phyloP scores from a whole-genome alignment of 345 rosid species.

The Eucalyptus erythrocorys region DNA sequence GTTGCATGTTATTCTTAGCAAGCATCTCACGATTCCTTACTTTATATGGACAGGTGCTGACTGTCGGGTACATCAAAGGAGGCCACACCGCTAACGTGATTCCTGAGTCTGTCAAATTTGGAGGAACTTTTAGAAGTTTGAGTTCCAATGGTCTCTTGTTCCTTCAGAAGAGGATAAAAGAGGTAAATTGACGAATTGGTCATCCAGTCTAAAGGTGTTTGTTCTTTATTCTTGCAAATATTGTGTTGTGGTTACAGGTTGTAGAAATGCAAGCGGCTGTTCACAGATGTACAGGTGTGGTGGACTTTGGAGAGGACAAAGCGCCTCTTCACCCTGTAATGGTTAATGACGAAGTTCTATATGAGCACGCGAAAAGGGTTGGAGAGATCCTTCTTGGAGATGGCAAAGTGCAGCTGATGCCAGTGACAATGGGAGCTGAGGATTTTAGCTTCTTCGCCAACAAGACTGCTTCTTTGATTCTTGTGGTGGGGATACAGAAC shows the following conservation, averaged over 20 bases:
- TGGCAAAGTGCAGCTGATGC: slow-evolving; percentile 33
- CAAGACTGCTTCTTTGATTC: slow-evolving; percentile 43
- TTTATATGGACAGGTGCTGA: slow-evolving; percentile 29
- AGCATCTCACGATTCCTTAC: background rate
- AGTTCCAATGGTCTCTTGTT: slow-evolving; percentile 36
- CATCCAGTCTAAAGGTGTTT: background rate
- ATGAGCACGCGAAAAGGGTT: slow-evolving; percentile 38
- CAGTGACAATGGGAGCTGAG: slow-evolving; percentile 53
- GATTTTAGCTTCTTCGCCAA: slow-evolving; percentile 65
- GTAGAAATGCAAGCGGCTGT: slow-evolving; percentile 54
- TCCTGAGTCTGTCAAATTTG: slow-evolving; percentile 37
- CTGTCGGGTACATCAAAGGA: slow-evolving; percentile 54
- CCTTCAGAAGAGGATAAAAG: slow-evolving; percentile 38
- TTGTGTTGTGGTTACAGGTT: slow-evolving; percentile 13
- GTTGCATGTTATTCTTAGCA: background rate
- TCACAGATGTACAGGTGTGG: slow-evolving; percentile 34
- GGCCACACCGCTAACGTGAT: slow-evolving; percentile 50
- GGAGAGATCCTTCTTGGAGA: slow-evolving; percentile 45
- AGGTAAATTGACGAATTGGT: slow-evolving; percentile 9
- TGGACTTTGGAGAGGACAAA: slow-evolving; percentile 39
- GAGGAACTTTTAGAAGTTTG: slow-evolving; percentile 60
- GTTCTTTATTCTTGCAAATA: background rate
- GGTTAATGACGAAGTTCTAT: slow-evolving; percentile 37
- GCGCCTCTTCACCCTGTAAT: slow-evolving; percentile 41
- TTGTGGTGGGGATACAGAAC: slow-evolving; percentile 39